These are phyloP conservation scores for Anacardium occidentale DNA, from an alignment of 345 rosid genomes.

Conservation along the genomic window DNA sequence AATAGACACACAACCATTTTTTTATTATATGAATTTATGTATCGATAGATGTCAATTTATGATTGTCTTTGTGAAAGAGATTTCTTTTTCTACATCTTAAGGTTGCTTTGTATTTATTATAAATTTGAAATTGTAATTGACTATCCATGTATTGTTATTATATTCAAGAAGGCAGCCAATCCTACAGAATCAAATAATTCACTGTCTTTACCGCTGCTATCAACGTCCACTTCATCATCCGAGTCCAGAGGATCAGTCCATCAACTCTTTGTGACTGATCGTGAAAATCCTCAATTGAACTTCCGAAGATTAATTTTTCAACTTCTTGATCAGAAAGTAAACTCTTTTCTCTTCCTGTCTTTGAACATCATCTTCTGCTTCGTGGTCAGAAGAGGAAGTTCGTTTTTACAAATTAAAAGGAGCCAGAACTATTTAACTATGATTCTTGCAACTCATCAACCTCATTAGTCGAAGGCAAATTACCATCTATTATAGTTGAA, in stretches of 20 bases:
- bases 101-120: too few species aligned
- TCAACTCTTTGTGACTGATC: conserved; percentile 11
- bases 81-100: too few species aligned
- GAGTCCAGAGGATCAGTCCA: conserved; percentile 22
- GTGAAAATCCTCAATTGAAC: conserved; percentile 21
- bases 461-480: neutral
- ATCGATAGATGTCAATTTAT: too few species aligned
- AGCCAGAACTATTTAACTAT: neutral
- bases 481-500: neutral
- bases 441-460: conserved; percentile 19
- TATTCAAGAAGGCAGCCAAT: conserved; percentile 30
- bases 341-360: conserved; percentile 12
- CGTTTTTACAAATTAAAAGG: neutral
- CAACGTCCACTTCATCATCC: conserved; percentile 21
- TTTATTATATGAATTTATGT: too few species aligned
- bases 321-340: conserved; percentile 32
- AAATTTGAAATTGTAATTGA: too few species aligned
- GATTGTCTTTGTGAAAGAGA: too few species aligned
- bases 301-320: conserved; percentile 28
- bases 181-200: conserved; percentile 31
- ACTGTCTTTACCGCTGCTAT: conserved; percentile 21
- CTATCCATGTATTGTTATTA: too few species aligned
- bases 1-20: too few species aligned
- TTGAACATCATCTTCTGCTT: conserved; percentile 16
- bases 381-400: neutral